phyloP scores from a whole-genome alignment of 108 stramenopile genomes.

The Nitzschia inconspicua region DNA sequence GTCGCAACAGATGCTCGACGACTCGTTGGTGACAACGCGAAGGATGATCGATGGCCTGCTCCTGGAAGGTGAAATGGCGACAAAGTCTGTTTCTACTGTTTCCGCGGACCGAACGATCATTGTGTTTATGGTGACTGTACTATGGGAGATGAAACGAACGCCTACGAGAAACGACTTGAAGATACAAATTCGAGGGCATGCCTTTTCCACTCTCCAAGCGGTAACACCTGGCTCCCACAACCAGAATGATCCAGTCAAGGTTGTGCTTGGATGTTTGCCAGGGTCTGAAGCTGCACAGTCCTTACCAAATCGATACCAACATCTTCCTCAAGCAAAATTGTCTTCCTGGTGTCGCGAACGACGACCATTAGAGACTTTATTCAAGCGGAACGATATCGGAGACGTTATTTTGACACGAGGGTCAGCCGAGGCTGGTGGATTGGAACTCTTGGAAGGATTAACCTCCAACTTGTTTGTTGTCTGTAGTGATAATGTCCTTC shows the following conservation, averaged over 20 bases:
- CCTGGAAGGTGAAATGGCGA: background rate
- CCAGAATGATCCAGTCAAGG: conserved; percentile 14
- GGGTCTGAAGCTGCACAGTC: background rate
- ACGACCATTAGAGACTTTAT: conserved; percentile 53
- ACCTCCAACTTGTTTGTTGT: conserved; percentile 78
- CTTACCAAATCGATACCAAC: conserved; percentile 37
- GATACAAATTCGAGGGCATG: conserved; percentile 30
- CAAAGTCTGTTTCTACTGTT: background rate
- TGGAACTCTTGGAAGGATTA: conserved; percentile 74
- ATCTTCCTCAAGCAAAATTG: conserved; percentile 55
- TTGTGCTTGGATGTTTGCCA: conserved; percentile 6
- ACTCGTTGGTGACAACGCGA: too few species aligned
- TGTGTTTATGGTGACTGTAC: conserved; percentile 26
- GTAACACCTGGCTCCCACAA: conserved; percentile 2
- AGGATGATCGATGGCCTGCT: conserved; percentile 1
- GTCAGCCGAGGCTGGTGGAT: conserved; percentile 13
- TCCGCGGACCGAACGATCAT: background rate
- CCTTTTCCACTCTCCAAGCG: conserved; percentile 7
- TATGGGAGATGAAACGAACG: conserved; percentile 17
- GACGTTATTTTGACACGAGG: conserved; percentile 26
- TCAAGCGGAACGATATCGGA: conserved; percentile 41
- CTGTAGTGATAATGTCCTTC: conserved; percentile 51
- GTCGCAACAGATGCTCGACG: too few species aligned
- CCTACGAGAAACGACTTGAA: background rate
- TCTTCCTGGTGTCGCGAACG: conserved; percentile 74